Conservation (phyloP, 495 filamentous ascomycete genomes). For the Immersiella caudata region DNA sequence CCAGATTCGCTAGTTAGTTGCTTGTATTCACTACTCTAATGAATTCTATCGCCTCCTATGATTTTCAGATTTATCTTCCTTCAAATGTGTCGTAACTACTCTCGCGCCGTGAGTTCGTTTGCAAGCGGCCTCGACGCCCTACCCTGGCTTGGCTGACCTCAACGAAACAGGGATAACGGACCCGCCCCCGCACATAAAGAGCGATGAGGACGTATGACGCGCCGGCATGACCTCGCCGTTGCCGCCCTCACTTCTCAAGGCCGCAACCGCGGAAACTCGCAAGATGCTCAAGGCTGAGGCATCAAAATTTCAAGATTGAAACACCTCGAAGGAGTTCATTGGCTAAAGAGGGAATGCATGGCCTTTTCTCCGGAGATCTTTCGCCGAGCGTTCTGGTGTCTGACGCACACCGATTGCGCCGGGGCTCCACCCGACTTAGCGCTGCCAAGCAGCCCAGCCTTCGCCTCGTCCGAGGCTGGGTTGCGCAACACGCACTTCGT, state of each 20-base stretch:
- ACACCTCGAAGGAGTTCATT: neutral
- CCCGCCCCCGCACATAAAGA: slow-evolving; percentile 14
- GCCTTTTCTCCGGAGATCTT: neutral
- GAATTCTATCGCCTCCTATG: neutral
- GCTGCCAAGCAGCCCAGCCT: neutral
- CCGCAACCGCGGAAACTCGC: neutral
- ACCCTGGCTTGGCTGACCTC: slow-evolving; percentile 19
- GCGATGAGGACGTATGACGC: slow-evolving; percentile 18
- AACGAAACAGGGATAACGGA: slow-evolving; percentile 7
- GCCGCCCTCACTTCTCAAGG: neutral
- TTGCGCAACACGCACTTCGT: no score
- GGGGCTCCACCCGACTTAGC: neutral
- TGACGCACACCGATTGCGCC: neutral
- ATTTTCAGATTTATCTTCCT: neutral
- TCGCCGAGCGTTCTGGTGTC: neutral
- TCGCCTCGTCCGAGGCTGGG: neutral
- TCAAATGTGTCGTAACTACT: neutral
- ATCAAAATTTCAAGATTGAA: neutral
- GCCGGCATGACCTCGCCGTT: slow-evolving; percentile 11
- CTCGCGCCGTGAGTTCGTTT: neutral
- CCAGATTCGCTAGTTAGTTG: neutral
- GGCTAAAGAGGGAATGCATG: neutral
- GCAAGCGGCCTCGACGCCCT: neutral
- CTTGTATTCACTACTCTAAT: neutral
- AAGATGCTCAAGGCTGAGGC: neutral